Conservation (phyloP, 371 early-diverging fungal species). For the Parasitella parasitica region DNA sequence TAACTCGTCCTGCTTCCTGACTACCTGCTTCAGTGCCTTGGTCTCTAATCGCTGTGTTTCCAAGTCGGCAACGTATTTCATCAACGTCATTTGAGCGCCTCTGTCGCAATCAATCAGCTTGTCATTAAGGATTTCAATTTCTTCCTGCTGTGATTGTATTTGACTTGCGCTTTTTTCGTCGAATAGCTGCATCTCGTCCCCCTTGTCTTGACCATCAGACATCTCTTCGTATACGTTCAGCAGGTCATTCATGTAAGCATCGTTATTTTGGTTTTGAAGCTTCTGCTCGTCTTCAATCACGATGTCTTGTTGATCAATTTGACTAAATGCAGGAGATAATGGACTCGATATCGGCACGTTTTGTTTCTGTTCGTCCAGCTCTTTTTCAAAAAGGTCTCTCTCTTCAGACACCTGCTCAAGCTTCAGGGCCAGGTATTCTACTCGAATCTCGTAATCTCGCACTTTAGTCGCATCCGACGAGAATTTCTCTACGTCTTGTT, state of each 20-base stretch:
- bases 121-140: constrained; percentile 24
- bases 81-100: constrained; percentile 36
- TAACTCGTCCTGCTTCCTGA: constrained; percentile 44
- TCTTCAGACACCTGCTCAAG: constrained; percentile 44
- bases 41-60: constrained; percentile 32
- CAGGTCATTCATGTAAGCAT: constrained; percentile 30
- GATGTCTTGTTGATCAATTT: constrained; percentile 3
- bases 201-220: constrained; percentile 6
- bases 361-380: constrained; percentile 14
- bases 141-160: constrained; percentile 2
- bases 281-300: constrained; percentile 14
- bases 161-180: background rate
- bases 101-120: constrained; percentile 31
- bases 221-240: constrained; percentile 38
- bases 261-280: constrained; percentile 21
- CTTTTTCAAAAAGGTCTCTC: constrained; percentile 35
- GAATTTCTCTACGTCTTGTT: constrained; percentile 30
- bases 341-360: background rate
- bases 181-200: constrained; percentile 3
- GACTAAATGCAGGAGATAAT: constrained; percentile 9
- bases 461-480: constrained; percentile 42
- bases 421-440: constrained; percentile 42
- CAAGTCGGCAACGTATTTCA: constrained; percentile 33
- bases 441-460: constrained; percentile 44
- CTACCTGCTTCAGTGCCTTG: constrained; percentile 23